phyloP scores from a whole-genome alignment of 1,284 basidiomycete species.

The Pyrrhoderma lamaoense region DNA sequence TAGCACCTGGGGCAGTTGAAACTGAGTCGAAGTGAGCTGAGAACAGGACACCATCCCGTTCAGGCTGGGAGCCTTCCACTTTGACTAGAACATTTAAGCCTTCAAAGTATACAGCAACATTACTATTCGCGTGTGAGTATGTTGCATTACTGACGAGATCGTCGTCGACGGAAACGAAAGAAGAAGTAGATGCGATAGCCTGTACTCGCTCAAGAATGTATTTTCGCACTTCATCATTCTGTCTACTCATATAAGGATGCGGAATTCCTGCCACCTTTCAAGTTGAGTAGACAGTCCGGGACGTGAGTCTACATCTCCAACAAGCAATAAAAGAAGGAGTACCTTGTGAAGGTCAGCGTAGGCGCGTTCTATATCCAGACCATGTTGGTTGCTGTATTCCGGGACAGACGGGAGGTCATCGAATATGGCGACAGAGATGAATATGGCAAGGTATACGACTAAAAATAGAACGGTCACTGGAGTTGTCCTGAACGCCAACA shows the following conservation, averaged over 20 bases:
- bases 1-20: constrained; percentile 65
- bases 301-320: background rate
- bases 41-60: constrained; percentile 52
- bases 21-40: constrained; percentile 79
- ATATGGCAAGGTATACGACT: constrained; percentile 46
- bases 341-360: constrained; percentile 56
- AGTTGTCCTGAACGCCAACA: constrained; percentile 32
- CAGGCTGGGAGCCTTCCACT: constrained; percentile 43
- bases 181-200: constrained; percentile 35
- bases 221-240: constrained; percentile 57
- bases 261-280: constrained; percentile 57
- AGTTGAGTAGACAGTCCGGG: background rate
- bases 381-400: constrained; percentile 36
- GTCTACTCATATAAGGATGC: constrained; percentile 69
- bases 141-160: constrained; percentile 55
- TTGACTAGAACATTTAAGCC: constrained; percentile 67
- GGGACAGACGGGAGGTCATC: constrained; percentile 44
- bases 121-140: constrained; percentile 29
- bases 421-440: constrained; percentile 44
- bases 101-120: constrained; percentile 51
- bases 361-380: constrained; percentile 50
- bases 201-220: constrained; percentile 51
- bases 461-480: constrained; percentile 47
- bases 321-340: constrained; percentile 20
- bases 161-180: constrained; percentile 43